A percentile compares a stretch with the other conserved stretches of the same genome.
phyloP scores from a whole-genome alignment of 768 basidiomycete species.

The Termitomyces sp. region DNA sequence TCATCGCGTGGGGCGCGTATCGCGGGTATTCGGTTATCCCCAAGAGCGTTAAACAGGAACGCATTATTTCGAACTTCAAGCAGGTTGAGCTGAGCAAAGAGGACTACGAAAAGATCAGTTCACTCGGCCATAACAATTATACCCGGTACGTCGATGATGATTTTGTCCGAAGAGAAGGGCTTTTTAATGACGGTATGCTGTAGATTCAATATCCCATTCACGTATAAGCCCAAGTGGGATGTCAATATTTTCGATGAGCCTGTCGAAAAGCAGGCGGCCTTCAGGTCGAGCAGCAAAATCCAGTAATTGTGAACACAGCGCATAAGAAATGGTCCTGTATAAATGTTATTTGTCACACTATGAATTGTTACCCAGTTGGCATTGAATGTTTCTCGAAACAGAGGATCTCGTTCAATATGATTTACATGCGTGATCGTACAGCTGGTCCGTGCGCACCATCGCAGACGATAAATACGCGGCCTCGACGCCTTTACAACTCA shows the following conservation, averaged over 20 bases:
- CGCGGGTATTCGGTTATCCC: constrained; percentile 83
- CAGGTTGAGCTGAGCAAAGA: constrained; percentile 63
- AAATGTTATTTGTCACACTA: constrained; percentile 7
- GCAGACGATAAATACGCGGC: neutral
- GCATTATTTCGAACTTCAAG: constrained; percentile 74
- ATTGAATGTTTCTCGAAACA: neutral
- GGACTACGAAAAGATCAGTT: constrained; percentile 57
- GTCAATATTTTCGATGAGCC: constrained; percentile 68
- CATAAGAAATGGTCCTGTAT: neutral
- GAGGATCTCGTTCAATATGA: no score
- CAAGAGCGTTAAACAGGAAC: constrained; percentile 70
- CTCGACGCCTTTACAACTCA: constrained; percentile 21
- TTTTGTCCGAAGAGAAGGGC: neutral
- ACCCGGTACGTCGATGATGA: constrained; percentile 27
- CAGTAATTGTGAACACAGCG: neutral
- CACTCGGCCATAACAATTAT: constrained; percentile 43
- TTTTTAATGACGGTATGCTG: neutral
- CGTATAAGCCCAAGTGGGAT: constrained; percentile 60
- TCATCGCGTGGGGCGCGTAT: constrained; percentile 75
- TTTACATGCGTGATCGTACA: neutral
- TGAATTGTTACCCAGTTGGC: neutral
- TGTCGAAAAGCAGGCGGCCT: constrained; percentile 40
- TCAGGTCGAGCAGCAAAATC: constrained; percentile 27
- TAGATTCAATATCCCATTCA: constrained; percentile 63
- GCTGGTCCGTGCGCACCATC: neutral